These are phyloP conservation scores for Xylaria acuta DNA, from an alignment of 495 filamentous ascomycete genomes.

Conservation along the genomic window DNA sequence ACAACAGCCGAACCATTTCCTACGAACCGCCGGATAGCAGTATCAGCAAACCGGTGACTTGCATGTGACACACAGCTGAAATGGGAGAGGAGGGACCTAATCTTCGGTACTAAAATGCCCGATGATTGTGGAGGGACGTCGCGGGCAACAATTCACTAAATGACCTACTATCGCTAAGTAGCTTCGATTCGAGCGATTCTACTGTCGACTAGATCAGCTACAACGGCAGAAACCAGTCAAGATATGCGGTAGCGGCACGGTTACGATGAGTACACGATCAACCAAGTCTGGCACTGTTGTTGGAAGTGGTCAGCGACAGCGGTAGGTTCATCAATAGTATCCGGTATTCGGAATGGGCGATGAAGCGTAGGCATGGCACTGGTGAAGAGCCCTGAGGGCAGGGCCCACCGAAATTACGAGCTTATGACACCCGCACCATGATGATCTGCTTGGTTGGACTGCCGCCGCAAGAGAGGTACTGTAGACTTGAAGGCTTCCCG, in stretches of 20 bases:
- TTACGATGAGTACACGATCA: neutral
- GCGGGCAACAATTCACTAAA: neutral
- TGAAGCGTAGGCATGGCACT: neutral
- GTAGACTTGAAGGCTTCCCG: neutral
- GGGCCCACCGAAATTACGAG: neutral
- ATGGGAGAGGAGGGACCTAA: neutral
- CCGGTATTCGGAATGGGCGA: neutral
- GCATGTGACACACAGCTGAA: neutral
- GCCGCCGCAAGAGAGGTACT: neutral
- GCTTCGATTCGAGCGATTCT: neutral
- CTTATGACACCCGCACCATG: neutral
- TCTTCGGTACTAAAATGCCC: neutral
- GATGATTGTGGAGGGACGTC: neutral
- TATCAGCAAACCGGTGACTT: neutral
- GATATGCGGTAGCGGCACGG: neutral
- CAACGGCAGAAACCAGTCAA: neutral
- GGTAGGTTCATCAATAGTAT: neutral
- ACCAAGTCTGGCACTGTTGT: neutral
- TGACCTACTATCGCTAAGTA: neutral
- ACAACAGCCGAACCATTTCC: neutral
- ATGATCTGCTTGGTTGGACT: neutral
- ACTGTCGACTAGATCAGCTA: neutral
- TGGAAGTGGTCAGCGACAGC: neutral
- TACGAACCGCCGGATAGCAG: neutral
- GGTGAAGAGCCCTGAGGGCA: neutral